Percentiles rank a stretch among this genome's conserved stretches.
Conservation (phyloP, 306 rosid species). For the Cucurbita pepo region DNA sequence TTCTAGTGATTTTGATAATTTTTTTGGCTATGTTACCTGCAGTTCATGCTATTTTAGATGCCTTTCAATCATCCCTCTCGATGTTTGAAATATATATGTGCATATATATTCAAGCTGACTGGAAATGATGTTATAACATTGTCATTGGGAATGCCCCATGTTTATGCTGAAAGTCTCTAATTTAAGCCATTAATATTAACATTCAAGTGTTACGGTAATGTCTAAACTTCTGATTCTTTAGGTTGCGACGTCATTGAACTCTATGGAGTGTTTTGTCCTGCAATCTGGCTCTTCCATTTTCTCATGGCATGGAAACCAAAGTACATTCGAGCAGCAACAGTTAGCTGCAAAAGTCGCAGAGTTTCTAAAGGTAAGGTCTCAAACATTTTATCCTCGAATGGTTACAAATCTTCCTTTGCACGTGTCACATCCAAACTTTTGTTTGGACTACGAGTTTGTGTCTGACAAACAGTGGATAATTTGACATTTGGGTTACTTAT, state of each 20-base stretch:
- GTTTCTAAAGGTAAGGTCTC: slow-evolving; percentile 55
- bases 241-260: slow-evolving; percentile 74
- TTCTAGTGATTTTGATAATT: background rate
- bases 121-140: background rate
- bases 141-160: background rate
- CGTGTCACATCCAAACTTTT: background rate
- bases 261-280: slow-evolving; percentile 70
- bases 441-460: background rate
- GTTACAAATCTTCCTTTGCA: background rate
- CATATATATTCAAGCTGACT: background rate
- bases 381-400: background rate
- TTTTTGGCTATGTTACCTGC: background rate
- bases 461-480: background rate
- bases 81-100: background rate
- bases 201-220: background rate
- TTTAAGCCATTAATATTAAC: slow-evolving; percentile 6
- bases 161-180: background rate
- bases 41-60: background rate
- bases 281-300: slow-evolving; percentile 90
- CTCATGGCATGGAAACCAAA: slow-evolving; percentile 89
- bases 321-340: slow-evolving; percentile 84
- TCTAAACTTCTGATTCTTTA: slow-evolving; percentile 21
- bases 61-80: background rate
- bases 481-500: background rate
- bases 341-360: slow-evolving; percentile 82